Evolutionary conservation across 371 early-diverging fungal species (phyloP).

Genomic region (Mortierella sp.): DNA sequence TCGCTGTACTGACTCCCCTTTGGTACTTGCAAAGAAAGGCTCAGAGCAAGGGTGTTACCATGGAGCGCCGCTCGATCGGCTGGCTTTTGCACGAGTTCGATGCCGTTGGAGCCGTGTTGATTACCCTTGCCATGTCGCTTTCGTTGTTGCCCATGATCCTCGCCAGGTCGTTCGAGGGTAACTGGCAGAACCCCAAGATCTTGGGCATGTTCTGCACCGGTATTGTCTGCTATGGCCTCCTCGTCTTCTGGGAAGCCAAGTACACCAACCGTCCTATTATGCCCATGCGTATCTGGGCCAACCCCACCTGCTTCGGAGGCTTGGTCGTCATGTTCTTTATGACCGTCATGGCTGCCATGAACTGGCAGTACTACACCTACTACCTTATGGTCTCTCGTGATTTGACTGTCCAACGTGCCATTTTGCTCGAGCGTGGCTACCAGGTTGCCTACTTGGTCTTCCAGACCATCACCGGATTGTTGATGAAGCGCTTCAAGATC

Average conservation of each 20-base stretch:
- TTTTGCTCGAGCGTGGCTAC: slow-evolving; percentile 60
- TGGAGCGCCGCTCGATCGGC: slow-evolving; percentile 21
- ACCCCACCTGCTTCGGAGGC: slow-evolving; percentile 62
- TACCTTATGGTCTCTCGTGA: slow-evolving; percentile 65
- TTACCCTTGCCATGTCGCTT: slow-evolving; percentile 58
- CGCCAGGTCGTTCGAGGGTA: slow-evolving; percentile 58
- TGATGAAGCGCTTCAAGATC: slow-evolving; percentile 59
- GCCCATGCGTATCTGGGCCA: slow-evolving; percentile 62
- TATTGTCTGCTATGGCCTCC: slow-evolving; percentile 39
- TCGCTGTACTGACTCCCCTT: slow-evolving; percentile 55
- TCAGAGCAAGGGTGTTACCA: slow-evolving; percentile 23
- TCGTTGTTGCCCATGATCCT: slow-evolving; percentile 62
- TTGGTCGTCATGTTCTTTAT: slow-evolving; percentile 59
- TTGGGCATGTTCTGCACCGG: slow-evolving; percentile 57
- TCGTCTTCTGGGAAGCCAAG: slow-evolving; percentile 61
- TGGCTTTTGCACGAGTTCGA: slow-evolving; percentile 62
- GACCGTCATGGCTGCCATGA: slow-evolving; percentile 60
- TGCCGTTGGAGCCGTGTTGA: slow-evolving; percentile 59
- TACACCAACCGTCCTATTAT: slow-evolving; percentile 62
- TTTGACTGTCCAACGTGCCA: slow-evolving; percentile 37
- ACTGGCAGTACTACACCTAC: slow-evolving; percentile 60
- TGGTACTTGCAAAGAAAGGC: slow-evolving; percentile 49
- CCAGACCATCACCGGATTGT: slow-evolving; percentile 51
- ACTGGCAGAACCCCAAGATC: slow-evolving; percentile 56
- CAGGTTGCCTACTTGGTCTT: slow-evolving; percentile 57